A percentile compares a stretch with the other conserved stretches of the same genome.
Evolutionary conservation across 805 yeast species (phyloP).

Genomic region (Saccharomycopsis vini): DNA sequence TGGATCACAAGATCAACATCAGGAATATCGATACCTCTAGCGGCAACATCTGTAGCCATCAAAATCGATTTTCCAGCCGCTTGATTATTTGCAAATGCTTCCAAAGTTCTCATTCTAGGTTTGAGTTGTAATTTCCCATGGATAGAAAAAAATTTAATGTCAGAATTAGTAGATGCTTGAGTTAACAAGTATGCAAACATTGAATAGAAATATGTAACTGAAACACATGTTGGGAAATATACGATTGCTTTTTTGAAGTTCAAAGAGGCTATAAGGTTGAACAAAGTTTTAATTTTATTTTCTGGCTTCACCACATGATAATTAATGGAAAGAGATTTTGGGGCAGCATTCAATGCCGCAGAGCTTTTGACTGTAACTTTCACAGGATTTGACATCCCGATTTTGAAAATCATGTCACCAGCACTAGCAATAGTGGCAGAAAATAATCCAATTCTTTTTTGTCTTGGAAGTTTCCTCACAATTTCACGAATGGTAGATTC

Average conservation of each 20-base stretch:
- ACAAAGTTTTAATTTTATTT: constrained; percentile 48
- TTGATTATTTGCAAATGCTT: constrained; percentile 33
- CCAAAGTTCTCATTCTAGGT: constrained; percentile 67
- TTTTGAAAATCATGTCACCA: constrained; percentile 61
- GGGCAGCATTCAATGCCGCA: constrained; percentile 34
- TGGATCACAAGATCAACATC: constrained; percentile 93
- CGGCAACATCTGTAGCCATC: constrained; percentile 96
- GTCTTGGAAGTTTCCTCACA: constrained; percentile 68
- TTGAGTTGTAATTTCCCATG: constrained; percentile 88
- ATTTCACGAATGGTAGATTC: constrained; percentile 59
- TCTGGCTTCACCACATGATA: constrained; percentile 54
- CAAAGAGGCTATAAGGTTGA: constrained; percentile 43
- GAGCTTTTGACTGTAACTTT: constrained; percentile 65
- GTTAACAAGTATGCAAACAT: constrained; percentile 37
- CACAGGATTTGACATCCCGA: constrained; percentile 92
- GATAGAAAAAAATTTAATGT: constrained; percentile 51
- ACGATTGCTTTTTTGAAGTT: constrained; percentile 76
- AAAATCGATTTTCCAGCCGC: constrained; percentile 45
- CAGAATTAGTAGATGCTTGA: constrained; percentile 23
- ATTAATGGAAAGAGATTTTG: constrained; percentile 53
- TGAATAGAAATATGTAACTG: constrained; percentile 69
- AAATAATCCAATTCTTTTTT: constrained; percentile 86
- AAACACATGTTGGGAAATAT: constrained; percentile 83
- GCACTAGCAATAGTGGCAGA: constrained; percentile 90
- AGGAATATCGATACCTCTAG: constrained; percentile 92